Conservation (phyloP, 257 asterid species). For the Gentiana macrophylla region DNA sequence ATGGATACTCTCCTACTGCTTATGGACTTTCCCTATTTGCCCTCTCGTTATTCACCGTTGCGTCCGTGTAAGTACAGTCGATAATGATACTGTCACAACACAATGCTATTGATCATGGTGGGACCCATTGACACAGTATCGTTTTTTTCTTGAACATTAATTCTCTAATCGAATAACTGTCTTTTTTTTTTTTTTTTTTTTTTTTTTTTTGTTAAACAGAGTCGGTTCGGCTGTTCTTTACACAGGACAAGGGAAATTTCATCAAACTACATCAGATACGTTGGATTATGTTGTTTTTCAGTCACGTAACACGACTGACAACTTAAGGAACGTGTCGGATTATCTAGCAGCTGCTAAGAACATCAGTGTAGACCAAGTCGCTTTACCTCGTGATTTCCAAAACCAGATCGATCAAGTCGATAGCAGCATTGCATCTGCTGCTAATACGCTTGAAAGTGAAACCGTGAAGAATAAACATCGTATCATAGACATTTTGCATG, state of each 20-base stretch:
- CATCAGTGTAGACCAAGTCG: constrained; percentile 32
- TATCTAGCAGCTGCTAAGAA: constrained; percentile 59
- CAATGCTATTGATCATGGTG: no score
- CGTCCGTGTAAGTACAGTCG: constrained; percentile 40
- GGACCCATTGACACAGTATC: no score
- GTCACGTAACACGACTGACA: constrained; percentile 56
- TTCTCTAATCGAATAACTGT: constrained; percentile 6
- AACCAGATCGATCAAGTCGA: constrained; percentile 56
- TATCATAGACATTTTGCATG: constrained; percentile 37
- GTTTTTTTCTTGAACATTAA: not conserved
- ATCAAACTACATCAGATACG: constrained; percentile 38
- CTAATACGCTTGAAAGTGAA: constrained; percentile 51
- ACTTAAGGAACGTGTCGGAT: constrained; percentile 52
- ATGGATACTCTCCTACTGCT: constrained; percentile 66
- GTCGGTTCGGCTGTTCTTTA: constrained; percentile 67
- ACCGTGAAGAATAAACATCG: constrained; percentile 48
- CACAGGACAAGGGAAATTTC: constrained; percentile 75
- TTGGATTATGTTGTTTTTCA: constrained; percentile 50
- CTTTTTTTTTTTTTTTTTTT: constrained; percentile 8
- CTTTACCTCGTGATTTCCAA: constrained; percentile 54
- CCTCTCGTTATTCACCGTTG: constrained; percentile 51
- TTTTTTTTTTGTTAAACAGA: constrained; percentile 26
- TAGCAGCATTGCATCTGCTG: constrained; percentile 47
- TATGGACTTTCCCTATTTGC: constrained; percentile 53
- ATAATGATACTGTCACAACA: no score